Conservation (phyloP, 2,329 filamentous ascomycete species). For the Colletotrichum kahawae region DNA sequence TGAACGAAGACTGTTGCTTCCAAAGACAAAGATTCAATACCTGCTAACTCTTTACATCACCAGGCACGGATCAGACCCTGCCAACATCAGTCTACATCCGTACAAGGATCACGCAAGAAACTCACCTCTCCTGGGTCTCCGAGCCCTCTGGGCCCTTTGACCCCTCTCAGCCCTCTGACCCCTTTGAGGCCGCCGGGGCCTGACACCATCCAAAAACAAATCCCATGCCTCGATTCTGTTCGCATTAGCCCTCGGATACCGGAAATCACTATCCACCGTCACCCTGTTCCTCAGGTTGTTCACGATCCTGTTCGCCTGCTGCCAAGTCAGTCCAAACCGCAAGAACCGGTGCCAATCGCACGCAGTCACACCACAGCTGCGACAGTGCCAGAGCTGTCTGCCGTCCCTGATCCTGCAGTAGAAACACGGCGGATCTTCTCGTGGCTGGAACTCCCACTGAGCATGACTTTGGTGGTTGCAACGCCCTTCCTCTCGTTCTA, state of each 20-base stretch:
- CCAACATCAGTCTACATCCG: neutral
- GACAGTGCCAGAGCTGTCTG: neutral
- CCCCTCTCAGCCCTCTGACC: neutral
- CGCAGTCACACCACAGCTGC: neutral
- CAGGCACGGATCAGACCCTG: neutral
- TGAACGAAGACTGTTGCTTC: neutral
- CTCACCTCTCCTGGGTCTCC: neutral
- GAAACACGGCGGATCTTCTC: neutral
- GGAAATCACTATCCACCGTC: neutral
- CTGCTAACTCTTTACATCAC: neutral
- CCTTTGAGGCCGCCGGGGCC: neutral
- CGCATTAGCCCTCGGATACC: neutral
- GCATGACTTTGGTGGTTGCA: neutral
- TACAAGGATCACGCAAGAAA: neutral
- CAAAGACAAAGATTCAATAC: neutral
- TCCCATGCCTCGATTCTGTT: neutral
- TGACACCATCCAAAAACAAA: neutral
- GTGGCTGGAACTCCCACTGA: neutral
- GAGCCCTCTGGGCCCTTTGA: neutral
- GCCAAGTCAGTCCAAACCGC: neutral
- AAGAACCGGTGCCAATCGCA: neutral
- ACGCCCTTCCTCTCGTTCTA: neutral
- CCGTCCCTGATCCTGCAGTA: neutral
- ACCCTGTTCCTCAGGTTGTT: neutral
- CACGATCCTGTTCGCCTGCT: neutral